These are phyloP conservation scores for Kokia cookei DNA, from an alignment of 441 rosid genomes.

Conservation along the genomic window DNA sequence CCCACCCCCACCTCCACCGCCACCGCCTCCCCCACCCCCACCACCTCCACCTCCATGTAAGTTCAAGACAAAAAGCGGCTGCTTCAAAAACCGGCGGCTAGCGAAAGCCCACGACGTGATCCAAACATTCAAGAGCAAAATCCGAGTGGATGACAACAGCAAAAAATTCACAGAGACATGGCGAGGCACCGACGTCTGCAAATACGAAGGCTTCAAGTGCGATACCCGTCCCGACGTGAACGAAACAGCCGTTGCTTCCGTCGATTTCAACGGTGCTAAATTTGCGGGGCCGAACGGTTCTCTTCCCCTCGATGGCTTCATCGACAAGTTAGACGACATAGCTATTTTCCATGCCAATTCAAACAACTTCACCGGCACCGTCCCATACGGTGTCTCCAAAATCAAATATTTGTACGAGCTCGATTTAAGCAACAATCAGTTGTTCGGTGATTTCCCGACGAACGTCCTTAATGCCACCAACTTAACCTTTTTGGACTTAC, in stretches of 20 bases:
- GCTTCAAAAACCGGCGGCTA: background rate
- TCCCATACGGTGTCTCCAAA: slow-evolving; percentile 6
- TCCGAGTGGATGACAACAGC: background rate
- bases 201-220: slow-evolving; percentile 34
- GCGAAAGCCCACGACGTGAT: background rate
- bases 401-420: slow-evolving; percentile 32
- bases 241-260: slow-evolving; percentile 21
- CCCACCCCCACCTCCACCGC: fast-evolving
- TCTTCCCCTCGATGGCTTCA: slow-evolving; percentile 17
- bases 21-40: fast-evolving
- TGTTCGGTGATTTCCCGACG: slow-evolving; percentile 25
- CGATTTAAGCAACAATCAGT: slow-evolving; percentile 46
- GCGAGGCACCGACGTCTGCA: slow-evolving; percentile 20
- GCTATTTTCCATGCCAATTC: slow-evolving; percentile 49
- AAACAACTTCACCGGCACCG: slow-evolving; percentile 24
- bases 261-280: slow-evolving; percentile 27
- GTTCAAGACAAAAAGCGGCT: background rate
- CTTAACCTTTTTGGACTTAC: slow-evolving; percentile 37
- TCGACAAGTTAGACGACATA: slow-evolving; percentile 21
- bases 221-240: slow-evolving; percentile 13
- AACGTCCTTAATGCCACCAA: slow-evolving; percentile 14
- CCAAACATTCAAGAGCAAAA: background rate
- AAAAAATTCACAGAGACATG: slow-evolving; percentile 13
- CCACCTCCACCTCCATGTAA: background rate
- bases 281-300: slow-evolving; percentile 1